A percentile compares a stretch with the other conserved stretches of the same genome.
Evolutionary conservation across 2,329 filamentous ascomycete species (phyloP).

Genomic region (Colletotrichum lindemuthianum): DNA sequence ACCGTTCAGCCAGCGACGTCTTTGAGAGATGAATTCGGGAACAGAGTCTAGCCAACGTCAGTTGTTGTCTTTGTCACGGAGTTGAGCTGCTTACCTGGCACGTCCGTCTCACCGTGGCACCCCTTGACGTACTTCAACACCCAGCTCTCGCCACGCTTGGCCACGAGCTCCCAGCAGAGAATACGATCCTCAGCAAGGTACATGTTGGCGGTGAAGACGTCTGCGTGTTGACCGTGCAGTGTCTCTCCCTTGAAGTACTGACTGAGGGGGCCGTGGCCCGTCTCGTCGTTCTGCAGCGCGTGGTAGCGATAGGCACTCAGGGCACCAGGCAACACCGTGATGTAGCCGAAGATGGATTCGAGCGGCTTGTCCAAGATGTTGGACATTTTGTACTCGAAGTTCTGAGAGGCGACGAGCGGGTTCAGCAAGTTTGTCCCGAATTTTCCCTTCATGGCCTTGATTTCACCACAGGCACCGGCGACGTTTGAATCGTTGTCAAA

Average conservation of each 20-base stretch:
- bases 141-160: constrained; percentile 94
- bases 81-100: constrained; percentile 75
- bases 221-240: constrained; percentile 92
- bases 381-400: constrained; percentile 99
- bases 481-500: constrained; percentile 99
- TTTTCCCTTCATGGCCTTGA: constrained; percentile 95
- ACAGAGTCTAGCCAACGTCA: constrained; percentile 74
- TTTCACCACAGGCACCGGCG: constrained; percentile 95
- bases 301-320: constrained; percentile 96
- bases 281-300: constrained; percentile 95
- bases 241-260: constrained; percentile 99
- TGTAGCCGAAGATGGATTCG: constrained; percentile 97
- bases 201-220: constrained; percentile 98
- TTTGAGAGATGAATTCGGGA: constrained; percentile 96
- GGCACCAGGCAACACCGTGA: constrained; percentile 94
- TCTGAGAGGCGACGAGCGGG: constrained; percentile 94
- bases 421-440: constrained; percentile 87
- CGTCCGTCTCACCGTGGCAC: constrained; percentile 96
- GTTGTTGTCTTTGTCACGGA: background rate
- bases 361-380: constrained; percentile 98
- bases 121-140: constrained; percentile 98
- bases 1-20: constrained; percentile 96
- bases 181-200: constrained; percentile 92
- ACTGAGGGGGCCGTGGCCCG: constrained; percentile 91
- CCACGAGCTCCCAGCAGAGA: constrained; percentile 93